A percentile compares a stretch with the other conserved stretches of the same genome.
phyloP scores from a whole-genome alignment of 73 alveolate genomes.

The Paramecium sexaurelia region DNA sequence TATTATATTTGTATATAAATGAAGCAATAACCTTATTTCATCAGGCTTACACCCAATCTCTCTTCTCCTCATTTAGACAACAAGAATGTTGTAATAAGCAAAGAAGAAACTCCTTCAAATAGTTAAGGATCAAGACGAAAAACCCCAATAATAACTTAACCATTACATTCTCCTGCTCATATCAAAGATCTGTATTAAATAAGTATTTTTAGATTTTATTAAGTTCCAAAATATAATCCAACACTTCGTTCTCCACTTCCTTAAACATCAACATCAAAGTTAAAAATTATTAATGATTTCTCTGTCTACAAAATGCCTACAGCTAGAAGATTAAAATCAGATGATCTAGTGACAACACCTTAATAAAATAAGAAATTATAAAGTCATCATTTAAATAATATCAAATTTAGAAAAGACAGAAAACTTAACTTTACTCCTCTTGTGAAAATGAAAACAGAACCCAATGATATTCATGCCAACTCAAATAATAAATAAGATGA shows the following conservation, averaged over 20 bases:
- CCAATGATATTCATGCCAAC: neutral
- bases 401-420: neutral
- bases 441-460: conserved; percentile 36
- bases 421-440: conserved; percentile 1
- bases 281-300: neutral
- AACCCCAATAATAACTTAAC: neutral
- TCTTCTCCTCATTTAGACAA: neutral
- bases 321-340: neutral
- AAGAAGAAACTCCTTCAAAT: neutral
- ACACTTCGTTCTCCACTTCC: neutral
- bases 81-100: neutral
- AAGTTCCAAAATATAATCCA: neutral
- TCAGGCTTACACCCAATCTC: neutral
- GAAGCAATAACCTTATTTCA: neutral
- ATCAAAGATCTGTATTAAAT: neutral
- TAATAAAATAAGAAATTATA: neutral
- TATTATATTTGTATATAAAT: neutral
- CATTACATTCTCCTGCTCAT: neutral
- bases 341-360: neutral
- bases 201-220: neutral
- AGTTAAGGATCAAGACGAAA: neutral
- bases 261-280: neutral
- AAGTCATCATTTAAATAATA: neutral
- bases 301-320: neutral
- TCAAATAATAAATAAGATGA: neutral